Evolutionary conservation across 805 yeast species (phyloP), one percentile per base, ranked within the genome.

Genomic region (Lachancea kluyveri): DNA sequence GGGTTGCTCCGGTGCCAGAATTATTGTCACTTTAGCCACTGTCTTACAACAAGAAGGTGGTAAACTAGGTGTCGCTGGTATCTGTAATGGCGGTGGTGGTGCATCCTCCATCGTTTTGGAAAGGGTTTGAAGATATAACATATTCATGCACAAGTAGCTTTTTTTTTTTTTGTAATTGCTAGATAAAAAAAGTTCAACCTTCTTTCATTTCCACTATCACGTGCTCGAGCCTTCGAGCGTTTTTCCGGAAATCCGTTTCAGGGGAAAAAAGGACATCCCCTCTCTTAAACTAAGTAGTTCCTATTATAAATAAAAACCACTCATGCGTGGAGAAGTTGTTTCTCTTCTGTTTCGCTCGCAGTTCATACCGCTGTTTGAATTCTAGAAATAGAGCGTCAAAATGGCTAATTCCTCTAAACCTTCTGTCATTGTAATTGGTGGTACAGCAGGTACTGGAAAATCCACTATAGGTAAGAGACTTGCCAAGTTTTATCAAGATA

Each of bases 71-170:
- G 86, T 77, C 46, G 96, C 96, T 51, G 96, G 86, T 60, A 80
- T 92, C 57, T 92, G 98, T 73, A 92, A 92, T 62, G 98, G 99
- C 69, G 99, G 99, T 54, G 99, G 99, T 59, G 99, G 98, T 59
- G 97, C 96, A 30, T 81, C 95, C 35, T 79, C 97, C 16, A 68
- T 92, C 51, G 85, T 92, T 40, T 74, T 92, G 50, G 95, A 88
- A 68, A 76, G 68, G 50, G 52, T 76, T 26, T 71, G 59, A 39
- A 17, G n/a, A n/a, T n/a, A n/a, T 19, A 19, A 19, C 21, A 11
- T 23, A 11, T 23, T 23, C 26, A 23, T 8, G 13, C 26, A 23
- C n/a, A n/a, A n/a, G n/a, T n/a, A n/a, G n/a, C n/a, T n/a, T n/a
- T n/a, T n/a, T n/a, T n/a, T n/a, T n/a, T n/a, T n/a, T n/a, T n/a